Evolutionary conservation across 495 filamentous ascomycete species (phyloP).

Genomic region (Neurospora terricola): DNA sequence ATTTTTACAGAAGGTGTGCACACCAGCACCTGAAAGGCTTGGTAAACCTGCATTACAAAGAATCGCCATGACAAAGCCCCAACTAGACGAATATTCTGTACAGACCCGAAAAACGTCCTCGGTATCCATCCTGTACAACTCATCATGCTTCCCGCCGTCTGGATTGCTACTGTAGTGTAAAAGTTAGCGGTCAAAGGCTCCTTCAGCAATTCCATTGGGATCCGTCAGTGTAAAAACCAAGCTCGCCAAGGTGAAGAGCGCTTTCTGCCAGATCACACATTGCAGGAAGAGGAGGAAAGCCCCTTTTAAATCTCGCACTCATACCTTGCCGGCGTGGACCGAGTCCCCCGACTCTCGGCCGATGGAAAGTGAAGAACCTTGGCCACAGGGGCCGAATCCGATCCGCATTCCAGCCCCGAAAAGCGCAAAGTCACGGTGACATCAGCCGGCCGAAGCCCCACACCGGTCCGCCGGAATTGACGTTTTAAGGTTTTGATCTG

Average conservation of each 20-base stretch:
- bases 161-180: not conserved
- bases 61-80: not conserved
- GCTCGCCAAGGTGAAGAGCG: not conserved
- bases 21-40: not conserved
- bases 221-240: not conserved
- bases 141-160: not conserved
- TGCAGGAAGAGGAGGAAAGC: not conserved
- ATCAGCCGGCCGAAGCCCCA: not conserved
- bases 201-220: not conserved
- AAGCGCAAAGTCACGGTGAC: not conserved
- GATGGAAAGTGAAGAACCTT: not conserved
- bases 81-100: not conserved
- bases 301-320: not conserved
- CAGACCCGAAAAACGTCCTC: not conserved
- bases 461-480: not conserved
- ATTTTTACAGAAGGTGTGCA: not conserved
- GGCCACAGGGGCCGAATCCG: not conserved
- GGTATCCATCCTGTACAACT: not conserved
- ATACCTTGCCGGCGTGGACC: not conserved
- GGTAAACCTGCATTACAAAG: not conserved
- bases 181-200: not conserved
- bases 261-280: not conserved
- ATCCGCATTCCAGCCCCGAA: not conserved
- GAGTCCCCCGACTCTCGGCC: not conserved
- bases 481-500: not conserved